Evolutionary conservation across 371 early-diverging fungal species (phyloP), one percentile per base, ranked within the genome.

Genomic region (Nosema granulosis): DNA sequence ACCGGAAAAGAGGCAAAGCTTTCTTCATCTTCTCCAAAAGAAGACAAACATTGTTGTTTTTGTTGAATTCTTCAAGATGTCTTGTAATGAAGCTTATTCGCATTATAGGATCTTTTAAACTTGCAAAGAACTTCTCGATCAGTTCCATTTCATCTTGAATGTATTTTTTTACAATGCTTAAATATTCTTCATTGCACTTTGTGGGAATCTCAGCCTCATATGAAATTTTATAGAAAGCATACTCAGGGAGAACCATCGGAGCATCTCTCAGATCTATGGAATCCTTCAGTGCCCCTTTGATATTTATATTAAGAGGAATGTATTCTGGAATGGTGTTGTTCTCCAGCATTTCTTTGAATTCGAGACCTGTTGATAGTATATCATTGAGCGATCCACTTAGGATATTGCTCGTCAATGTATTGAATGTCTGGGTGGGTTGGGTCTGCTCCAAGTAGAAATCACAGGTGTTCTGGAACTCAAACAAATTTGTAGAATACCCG

Each of bases 1-100:
- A 85, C 38, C 77, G 74, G 67, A 75, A 61, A 13, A 80, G 20
- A 18, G 76, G 72, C n/a, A 83, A 35, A 43, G 76, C 54, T n/a
- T 71, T 66, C 69, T 83, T 85, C 20, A 77, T 28, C 28, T 52
- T 74, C 29, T 63, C 38, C 20, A 13, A 18, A 20, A 2, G 2
- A 3, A 35, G 20, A 34, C 4, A 20, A 18, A 11, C 20, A 6
- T 63, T 37, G 22, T 63, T 3, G 3, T 26, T 2, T 52, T 65
- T 61, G 18, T 37, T 37, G 24, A 24, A 31, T 37, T 29, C 28
- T 71, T 56, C 24, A 61, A 61, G 61, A 20, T 58, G 13, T 59
- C 59, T 31, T 70, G 61, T 37, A 13, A 71, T 69, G 1, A 22
- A 38, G 26, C 29, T 49, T 50, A 63, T 37, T 35, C 16, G 3